Conservation (phyloP, 192 early-diverging fungal genomes). For the Entomortierella beljakovae region DNA sequence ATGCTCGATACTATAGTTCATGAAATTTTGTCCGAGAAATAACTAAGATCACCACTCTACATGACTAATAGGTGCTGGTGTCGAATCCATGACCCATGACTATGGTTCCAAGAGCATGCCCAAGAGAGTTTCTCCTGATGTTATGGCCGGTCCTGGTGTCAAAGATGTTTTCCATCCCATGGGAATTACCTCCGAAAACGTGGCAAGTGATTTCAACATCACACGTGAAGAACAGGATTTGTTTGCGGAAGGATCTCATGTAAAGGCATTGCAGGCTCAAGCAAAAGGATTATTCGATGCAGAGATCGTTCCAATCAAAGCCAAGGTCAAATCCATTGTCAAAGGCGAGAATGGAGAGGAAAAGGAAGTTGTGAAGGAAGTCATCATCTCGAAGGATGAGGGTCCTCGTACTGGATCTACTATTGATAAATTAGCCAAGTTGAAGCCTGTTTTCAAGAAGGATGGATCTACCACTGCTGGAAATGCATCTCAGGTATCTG, state of each 20-base stretch:
- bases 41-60: not conserved
- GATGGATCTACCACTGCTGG: constrained; percentile 90
- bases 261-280: constrained; percentile 83
- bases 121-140: constrained; percentile 75
- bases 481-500: constrained; percentile 95
- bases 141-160: constrained; percentile 69
- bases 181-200: constrained; percentile 96
- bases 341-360: constrained; percentile 78
- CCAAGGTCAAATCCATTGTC: constrained; percentile 60
- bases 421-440: constrained; percentile 80
- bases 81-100: constrained; percentile 94
- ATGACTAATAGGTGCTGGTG: constrained; percentile 73
- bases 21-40: not conserved
- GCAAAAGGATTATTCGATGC: constrained; percentile 86
- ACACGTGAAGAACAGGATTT: constrained; percentile 86
- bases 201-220: constrained; percentile 86
- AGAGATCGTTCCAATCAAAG: constrained; percentile 85
- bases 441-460: constrained; percentile 88
- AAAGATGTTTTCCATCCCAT: constrained; percentile 86
- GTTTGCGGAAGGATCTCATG: constrained; percentile 86
- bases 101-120: constrained; percentile 84
- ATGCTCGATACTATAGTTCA: not conserved
- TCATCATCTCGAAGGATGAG: constrained; percentile 86
- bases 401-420: constrained; percentile 87
- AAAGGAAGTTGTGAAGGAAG: constrained; percentile 35